Evolutionary conservation across 345 rosid species (phyloP).

Genomic region (Garcia nutans): DNA sequence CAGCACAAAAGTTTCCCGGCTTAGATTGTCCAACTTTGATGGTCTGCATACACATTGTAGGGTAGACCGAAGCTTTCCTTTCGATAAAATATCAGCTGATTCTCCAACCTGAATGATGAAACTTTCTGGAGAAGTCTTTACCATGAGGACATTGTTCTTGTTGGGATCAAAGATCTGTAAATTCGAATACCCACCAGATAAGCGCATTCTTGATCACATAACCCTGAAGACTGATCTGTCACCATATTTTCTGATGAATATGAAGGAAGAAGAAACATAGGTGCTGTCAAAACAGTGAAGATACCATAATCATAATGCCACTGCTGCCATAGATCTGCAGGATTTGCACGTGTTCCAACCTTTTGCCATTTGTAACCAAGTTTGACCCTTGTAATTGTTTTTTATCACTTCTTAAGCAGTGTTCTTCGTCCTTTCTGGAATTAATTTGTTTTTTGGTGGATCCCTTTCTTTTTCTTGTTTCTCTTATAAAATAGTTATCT

Average conservation of each 20-base stretch:
- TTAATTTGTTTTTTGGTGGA: slow-evolving; percentile 26
- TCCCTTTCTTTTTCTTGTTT: slow-evolving; percentile 33
- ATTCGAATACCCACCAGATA: slow-evolving; percentile 45
- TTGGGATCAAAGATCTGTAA: slow-evolving; percentile 61
- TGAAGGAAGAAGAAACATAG: slow-evolving; percentile 54
- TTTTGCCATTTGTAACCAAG: slow-evolving; percentile 24
- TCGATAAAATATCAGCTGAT: slow-evolving; percentile 73
- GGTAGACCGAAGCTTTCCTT: slow-evolving; percentile 68
- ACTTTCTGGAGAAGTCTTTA: slow-evolving; percentile 70
- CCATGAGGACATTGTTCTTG: slow-evolving; percentile 50
- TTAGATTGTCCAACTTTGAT: slow-evolving; percentile 42
- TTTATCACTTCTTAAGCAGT: slow-evolving; percentile 18
- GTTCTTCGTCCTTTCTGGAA: slow-evolving; percentile 16
- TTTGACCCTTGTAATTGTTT: slow-evolving; percentile 17
- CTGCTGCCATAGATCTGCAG: slow-evolving; percentile 69
- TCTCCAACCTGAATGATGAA: slow-evolving; percentile 85
- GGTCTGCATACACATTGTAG: slow-evolving; percentile 82
- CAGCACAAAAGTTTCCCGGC: slow-evolving; percentile 80
- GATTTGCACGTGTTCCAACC: slow-evolving; percentile 22
- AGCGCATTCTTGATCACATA: slow-evolving; percentile 38
- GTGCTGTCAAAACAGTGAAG: slow-evolving; percentile 84
- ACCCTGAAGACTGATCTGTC: slow-evolving; percentile 7
- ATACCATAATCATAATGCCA: slow-evolving; percentile 96
- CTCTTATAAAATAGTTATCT: slow-evolving; percentile 47
- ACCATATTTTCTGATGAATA: slow-evolving; percentile 19